Percentiles rank a stretch among this genome's conserved stretches.
These are phyloP conservation scores for Polychaeton citri DNA, from an alignment of 2,329 filamentous ascomycete genomes.

Conservation along the genomic window DNA sequence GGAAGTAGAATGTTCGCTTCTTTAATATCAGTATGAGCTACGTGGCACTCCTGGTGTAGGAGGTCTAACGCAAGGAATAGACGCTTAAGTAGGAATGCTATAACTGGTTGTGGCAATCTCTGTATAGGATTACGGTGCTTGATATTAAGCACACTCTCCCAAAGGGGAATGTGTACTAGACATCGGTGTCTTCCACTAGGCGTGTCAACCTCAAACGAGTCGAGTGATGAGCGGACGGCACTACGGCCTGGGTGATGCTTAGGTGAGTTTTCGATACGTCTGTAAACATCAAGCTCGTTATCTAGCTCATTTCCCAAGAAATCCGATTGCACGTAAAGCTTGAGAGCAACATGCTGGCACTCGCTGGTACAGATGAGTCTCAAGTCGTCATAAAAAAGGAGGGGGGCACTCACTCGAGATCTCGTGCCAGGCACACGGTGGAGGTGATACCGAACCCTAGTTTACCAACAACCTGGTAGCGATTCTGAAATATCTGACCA, in stretches of 20 bases:
- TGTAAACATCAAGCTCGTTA: conserved; percentile 12
- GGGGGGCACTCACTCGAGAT: conserved; percentile 7
- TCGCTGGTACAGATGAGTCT: conserved; percentile 1
- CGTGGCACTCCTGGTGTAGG: conserved; percentile 29
- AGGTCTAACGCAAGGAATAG: conserved; percentile 29
- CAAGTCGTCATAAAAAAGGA: too few relatives aligned
- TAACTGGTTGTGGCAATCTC: conserved; percentile 25
- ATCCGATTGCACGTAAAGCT: conserved; percentile 3
- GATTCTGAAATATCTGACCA: conserved; percentile 15
- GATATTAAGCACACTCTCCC: conserved; percentile 29
- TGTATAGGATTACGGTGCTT: conserved; percentile 23
- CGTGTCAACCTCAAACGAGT: conserved; percentile 19
- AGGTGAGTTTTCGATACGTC: conserved; percentile 8
- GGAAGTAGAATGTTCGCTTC: conserved; percentile 27
- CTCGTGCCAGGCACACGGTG: conserved; percentile 11
- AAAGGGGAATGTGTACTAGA: conserved; percentile 26
- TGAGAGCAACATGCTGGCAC: conserved; percentile 6
- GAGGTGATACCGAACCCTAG: conserved; percentile 10
- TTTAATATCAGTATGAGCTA: conserved; percentile 34
- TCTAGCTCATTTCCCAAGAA: conserved; percentile 1
- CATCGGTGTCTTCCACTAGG: conserved; percentile 21
- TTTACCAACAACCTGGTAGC: conserved; percentile 12
- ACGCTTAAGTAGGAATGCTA: conserved; percentile 25
- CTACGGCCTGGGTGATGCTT: conserved; percentile 17
- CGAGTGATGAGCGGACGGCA: conserved; percentile 19